Conservation (phyloP, 2,329 filamentous ascomycete genomes). For the Aspergillus transmontanensis region DNA sequence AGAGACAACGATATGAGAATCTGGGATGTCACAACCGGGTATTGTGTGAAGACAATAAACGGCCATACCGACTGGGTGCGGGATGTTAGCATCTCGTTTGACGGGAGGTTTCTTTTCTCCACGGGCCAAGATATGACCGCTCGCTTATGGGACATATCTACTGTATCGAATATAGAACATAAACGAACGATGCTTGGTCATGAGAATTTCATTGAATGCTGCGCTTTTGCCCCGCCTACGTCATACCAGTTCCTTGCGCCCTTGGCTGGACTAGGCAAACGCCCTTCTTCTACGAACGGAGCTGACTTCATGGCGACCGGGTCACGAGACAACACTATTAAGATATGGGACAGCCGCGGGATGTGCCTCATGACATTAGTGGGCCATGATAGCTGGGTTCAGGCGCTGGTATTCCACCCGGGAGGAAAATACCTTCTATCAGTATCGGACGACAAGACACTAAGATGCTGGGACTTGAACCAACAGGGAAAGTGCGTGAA, state of each 20-base stretch:
- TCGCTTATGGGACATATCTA: slow-evolving; percentile 77
- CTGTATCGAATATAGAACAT: slow-evolving; percentile 64
- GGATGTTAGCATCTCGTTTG: slow-evolving; percentile 77
- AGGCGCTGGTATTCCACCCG: slow-evolving; percentile 81
- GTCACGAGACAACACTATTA: slow-evolving; percentile 84
- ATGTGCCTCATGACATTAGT: slow-evolving; percentile 78
- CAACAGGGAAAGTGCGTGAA: slow-evolving; percentile 90
- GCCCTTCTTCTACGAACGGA: slow-evolving; percentile 65
- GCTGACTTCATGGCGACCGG: slow-evolving; percentile 88
- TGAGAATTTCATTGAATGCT: slow-evolving; percentile 82
- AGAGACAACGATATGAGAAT: slow-evolving; percentile 82
- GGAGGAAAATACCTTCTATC: slow-evolving; percentile 85
- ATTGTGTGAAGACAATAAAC: slow-evolving; percentile 84
- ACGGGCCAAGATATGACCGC: slow-evolving; percentile 81
- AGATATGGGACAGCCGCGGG: slow-evolving; percentile 80
- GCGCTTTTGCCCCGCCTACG: slow-evolving; percentile 75
- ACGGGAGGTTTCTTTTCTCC: slow-evolving; percentile 81
- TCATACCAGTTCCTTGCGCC: slow-evolving; percentile 72
- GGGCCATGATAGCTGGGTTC: slow-evolving; percentile 93
- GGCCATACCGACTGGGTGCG: slow-evolving; percentile 92
- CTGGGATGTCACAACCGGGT: slow-evolving; percentile 93
- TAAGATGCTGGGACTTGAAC: slow-evolving; percentile 86
- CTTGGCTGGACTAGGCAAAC: slow-evolving; percentile 78
- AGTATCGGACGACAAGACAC: slow-evolving; percentile 82
- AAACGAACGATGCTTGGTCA: slow-evolving; percentile 81